These are phyloP conservation scores for Suillus occidentalis DNA, from an alignment of 768 basidiomycete genomes.

Conservation along the genomic window DNA sequence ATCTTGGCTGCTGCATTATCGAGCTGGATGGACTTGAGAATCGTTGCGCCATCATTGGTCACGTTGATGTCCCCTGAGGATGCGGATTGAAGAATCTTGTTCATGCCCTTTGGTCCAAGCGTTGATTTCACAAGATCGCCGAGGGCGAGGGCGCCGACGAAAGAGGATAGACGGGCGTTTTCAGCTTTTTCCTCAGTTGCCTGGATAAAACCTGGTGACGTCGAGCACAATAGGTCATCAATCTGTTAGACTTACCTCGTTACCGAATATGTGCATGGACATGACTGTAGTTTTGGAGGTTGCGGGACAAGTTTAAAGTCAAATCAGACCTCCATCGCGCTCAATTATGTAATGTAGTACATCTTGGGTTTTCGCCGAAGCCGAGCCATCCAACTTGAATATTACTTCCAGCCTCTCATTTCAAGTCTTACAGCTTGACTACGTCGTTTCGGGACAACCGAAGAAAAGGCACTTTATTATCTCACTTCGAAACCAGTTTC, in stretches of 20 bases:
- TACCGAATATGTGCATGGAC: constrained; percentile 72
- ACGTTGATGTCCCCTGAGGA: constrained; percentile 93
- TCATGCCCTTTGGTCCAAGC: constrained; percentile 99
- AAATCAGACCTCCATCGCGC: neutral
- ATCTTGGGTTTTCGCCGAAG: no score
- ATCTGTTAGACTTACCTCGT: constrained; percentile 45
- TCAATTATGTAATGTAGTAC: neutral
- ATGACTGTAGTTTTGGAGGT: constrained; percentile 28
- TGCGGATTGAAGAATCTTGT: constrained; percentile 95
- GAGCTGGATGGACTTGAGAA: constrained; percentile 94
- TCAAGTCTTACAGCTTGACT: no score
- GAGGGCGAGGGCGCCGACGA: constrained; percentile 94
- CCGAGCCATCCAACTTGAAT: no score
- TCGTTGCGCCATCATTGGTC: constrained; percentile 98
- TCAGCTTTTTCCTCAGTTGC: constrained; percentile 95
- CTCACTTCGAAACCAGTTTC: no score
- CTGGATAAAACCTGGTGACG: constrained; percentile 34
- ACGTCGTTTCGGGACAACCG: no score
- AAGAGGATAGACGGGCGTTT: constrained; percentile 96
- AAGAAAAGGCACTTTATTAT: no score
- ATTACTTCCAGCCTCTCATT: no score
- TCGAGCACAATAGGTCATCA: neutral
- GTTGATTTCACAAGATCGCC: constrained; percentile 99
- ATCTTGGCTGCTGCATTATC: constrained; percentile 99
- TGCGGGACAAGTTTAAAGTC: neutral